Base-by-base conservation (phyloP, 306 rosid genomes). In the Lathyrus tuberosus region DNA sequence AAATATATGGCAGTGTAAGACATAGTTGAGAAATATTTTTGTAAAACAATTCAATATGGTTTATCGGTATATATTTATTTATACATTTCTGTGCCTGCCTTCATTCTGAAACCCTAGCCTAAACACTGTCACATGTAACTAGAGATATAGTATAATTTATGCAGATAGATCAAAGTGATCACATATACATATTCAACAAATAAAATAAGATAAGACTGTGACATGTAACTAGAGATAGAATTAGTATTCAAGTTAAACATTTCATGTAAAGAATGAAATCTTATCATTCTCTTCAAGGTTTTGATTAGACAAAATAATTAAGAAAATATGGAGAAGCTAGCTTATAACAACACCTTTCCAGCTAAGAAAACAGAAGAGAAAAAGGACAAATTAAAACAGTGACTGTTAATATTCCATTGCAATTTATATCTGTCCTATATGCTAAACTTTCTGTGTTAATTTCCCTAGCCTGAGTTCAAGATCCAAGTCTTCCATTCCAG, bases 391-490 rank as follows among this genome's bases (percentile, higher is more conserved):
- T 13, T 42, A 42, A 53, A 57, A 64, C 47, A 81, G 67, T 69
- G 67, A 51, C 75, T 52, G 26, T 22, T 53, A 59, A 37, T 62
- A 62, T 57, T 33, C 65, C 65, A 60, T 40, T 62, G 18, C 76
- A 64, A n/a, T 28, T 60, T 65, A 14, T 78, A 37, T 52, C 31
- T 63, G 47, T 67, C 53, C 71, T 43, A 30, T 42, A 44, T 69
- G 60, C 67, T 48, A 78, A 73, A 82, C 76, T 78, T 84, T 74
- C 70, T 82, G 82, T 42, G 82, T 77, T 43, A 53, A 22, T 53
- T 79, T 80, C 54, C 97, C 97, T 30, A 91, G 87, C 86, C 93
- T 82, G 80, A 91, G 97, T 84, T 91, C 97, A 78, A 91, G 97
- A 84, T 91, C 97, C 80, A 91, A 79, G 72, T 85, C 92, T 72